These are phyloP conservation scores for Musa schizocarpa DNA, from an alignment of 176 grass and related monocot species.

Conservation along the genomic window DNA sequence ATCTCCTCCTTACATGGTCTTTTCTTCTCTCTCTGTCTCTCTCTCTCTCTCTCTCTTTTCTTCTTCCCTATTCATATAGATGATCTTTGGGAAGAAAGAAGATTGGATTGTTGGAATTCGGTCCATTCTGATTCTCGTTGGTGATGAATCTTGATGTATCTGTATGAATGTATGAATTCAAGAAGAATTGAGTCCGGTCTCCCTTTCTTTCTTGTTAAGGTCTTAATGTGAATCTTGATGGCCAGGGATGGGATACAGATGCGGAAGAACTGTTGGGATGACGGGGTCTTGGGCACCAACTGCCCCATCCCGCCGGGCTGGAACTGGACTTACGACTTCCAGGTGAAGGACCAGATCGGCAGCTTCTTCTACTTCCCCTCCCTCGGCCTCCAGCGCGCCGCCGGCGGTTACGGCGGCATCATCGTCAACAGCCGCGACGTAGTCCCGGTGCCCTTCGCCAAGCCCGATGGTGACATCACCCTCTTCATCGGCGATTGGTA, in stretches of 20 bases:
- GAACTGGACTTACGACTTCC: slow-evolving; percentile 98
- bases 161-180: not conserved
- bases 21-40: not conserved
- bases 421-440: slow-evolving; percentile 67
- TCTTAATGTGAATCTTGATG: too few relatives aligned
- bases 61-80: too few relatives aligned
- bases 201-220: too few relatives aligned
- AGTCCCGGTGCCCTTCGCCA: slow-evolving; percentile 66
- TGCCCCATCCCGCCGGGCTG: slow-evolving; percentile 80
- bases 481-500: slow-evolving; percentile 93
- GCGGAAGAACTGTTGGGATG: slow-evolving; percentile 75
- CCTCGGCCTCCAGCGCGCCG: slow-evolving; percentile 60
- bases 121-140: too few relatives aligned
- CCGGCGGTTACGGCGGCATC: slow-evolving; percentile 71
- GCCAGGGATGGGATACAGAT: slow-evolving; percentile 78
- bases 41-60: too few relatives aligned
- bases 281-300: slow-evolving; percentile 78
- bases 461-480: slow-evolving; percentile 58
- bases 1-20: slow-evolving; percentile 73
- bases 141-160: not conserved
- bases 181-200: too few relatives aligned
- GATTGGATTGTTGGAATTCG: not conserved
- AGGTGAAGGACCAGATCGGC: slow-evolving; percentile 95
- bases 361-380: slow-evolving; percentile 99
- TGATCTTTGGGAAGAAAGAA: not conserved